Conservation (phyloP, 495 filamentous ascomycete species). For the Penicillium chermesinum region DNA sequence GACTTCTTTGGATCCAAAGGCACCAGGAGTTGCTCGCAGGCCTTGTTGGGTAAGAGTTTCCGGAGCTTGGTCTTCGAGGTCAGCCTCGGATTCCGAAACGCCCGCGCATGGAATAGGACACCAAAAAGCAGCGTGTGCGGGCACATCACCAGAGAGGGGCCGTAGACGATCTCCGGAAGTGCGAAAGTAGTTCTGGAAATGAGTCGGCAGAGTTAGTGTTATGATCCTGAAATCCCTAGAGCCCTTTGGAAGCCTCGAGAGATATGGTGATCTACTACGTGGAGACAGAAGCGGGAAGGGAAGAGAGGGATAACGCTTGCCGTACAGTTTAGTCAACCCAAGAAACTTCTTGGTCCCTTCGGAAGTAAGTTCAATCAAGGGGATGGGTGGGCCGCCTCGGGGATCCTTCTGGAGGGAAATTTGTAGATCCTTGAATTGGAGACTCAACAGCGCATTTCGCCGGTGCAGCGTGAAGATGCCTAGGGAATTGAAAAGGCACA, state of each 20-base stretch:
- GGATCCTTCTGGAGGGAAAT: constrained; percentile 19
- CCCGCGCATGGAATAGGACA: constrained; percentile 13
- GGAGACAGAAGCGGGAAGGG: background rate
- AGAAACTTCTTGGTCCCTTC: constrained; percentile 12
- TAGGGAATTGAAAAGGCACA: constrained; percentile 16
- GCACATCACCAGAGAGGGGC: constrained; percentile 12
- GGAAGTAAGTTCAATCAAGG: constrained; percentile 11
- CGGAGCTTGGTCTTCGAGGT: constrained; percentile 15
- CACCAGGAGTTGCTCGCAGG: constrained; percentile 11
- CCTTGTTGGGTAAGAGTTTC: constrained; percentile 9
- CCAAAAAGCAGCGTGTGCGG: constrained; percentile 15
- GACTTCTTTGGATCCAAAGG: constrained; percentile 12
- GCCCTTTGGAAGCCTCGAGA: background rate
- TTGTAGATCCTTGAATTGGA: constrained; percentile 21
- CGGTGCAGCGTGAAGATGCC: constrained; percentile 16
- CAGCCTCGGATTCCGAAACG: constrained; percentile 9
- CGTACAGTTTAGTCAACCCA: constrained; percentile 9
- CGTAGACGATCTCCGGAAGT: constrained; percentile 17
- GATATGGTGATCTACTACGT: background rate
- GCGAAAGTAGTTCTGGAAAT: constrained; percentile 9
- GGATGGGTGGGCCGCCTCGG: constrained; percentile 6
- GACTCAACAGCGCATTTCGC: constrained; percentile 12
- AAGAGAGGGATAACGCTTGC: constrained; percentile 1
- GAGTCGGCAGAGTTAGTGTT: background rate
- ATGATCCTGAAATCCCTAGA: background rate